Percentiles rank a stretch among this genome's conserved stretches.
phyloP scores from a whole-genome alignment of 108 stramenopile species.

The Heterococcus sp. region DNA sequence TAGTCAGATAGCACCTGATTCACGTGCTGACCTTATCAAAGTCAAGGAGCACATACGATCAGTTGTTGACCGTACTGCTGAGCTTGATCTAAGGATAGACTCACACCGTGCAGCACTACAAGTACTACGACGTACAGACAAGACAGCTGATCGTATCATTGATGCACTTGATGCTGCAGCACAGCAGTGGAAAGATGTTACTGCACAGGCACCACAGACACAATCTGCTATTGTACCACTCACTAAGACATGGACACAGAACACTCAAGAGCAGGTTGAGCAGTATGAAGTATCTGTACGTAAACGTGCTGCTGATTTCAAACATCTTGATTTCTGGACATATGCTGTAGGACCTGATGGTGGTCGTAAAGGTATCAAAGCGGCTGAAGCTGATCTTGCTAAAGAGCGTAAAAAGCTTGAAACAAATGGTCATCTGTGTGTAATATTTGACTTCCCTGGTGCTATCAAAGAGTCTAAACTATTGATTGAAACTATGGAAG shows the following conservation, averaged over 20 bases:
- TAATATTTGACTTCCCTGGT: conserved; percentile 67
- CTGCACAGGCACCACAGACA: conserved; percentile 56
- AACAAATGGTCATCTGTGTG: conserved; percentile 61
- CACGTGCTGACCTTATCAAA: conserved; percentile 3
- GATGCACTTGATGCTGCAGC: conserved; percentile 55
- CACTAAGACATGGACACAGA: conserved; percentile 61
- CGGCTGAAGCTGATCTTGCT: conserved; percentile 39
- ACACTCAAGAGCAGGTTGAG: conserved; percentile 64
- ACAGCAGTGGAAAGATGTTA: conserved; percentile 53
- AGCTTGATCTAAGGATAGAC: conserved; percentile 46
- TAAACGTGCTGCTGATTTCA: conserved; percentile 43
- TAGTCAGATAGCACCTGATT: neutral
- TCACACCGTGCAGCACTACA: conserved; percentile 48
- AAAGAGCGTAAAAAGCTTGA: conserved; percentile 46
- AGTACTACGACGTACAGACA: conserved; percentile 44
- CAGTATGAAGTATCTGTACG: conserved; percentile 55
- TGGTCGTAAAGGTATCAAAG: conserved; percentile 47
- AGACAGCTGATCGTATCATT: conserved; percentile 19
- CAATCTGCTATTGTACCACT: conserved; percentile 56
- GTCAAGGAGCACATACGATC: conserved; percentile 60
- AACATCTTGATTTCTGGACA: conserved; percentile 56
- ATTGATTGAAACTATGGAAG: conserved; percentile 50
- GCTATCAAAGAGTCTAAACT: conserved; percentile 49
- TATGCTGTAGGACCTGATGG: conserved; percentile 45
- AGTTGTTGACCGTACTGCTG: conserved; percentile 9